Evolutionary conservation across 2,329 filamentous ascomycete species (phyloP), one percentile per base, ranked within the genome.

Genomic region (Alternaria metachromatica): DNA sequence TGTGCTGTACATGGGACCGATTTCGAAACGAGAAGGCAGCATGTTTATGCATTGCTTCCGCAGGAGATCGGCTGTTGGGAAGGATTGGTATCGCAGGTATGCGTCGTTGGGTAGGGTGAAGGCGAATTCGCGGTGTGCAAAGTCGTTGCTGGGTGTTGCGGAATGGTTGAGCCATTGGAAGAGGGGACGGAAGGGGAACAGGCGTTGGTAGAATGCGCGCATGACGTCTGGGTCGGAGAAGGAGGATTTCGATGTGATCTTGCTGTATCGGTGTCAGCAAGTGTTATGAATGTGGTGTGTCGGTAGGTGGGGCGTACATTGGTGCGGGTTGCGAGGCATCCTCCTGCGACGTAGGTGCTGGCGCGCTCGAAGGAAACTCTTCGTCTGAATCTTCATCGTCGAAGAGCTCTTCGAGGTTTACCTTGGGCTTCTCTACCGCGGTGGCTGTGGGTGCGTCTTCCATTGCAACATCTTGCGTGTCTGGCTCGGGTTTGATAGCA

Each of bases 151-250:
- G 0, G 96, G 94, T 7, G 89, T 89, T 7, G 93, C 91, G 58
- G 92, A 93, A 81, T 98, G 96, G 78, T 98, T 99, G 51, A 99
- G 88, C 96, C 96, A 99, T 80, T 97, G 94, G 82, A 97, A 99
- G 20, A 98, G 89, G 65, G 93, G 91, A 63, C 94, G 89, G 86
- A 97, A 99, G 5, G 96, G 96, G 74, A 98, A 98, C 41, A 99
- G 86, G 51, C 96, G 92, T 77, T 97, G 92, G 79, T 99, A 99
- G 83, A 97, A 99, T 68, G 91, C 92, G 73, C 92, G 89, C 89
- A 98, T 94, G 11, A 96, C 87, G 75, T 94, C 92, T 2, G 92
- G 89, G 71, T 97, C 93, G 43, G 89, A 92, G 45, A 72, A 81
- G 45, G 81, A 80, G 8, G 82, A 79, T 28, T 80, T 75, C 18